phyloP scores from a whole-genome alignment of 2,329 filamentous ascomycete genomes.

The Sarocladium kiliense region DNA sequence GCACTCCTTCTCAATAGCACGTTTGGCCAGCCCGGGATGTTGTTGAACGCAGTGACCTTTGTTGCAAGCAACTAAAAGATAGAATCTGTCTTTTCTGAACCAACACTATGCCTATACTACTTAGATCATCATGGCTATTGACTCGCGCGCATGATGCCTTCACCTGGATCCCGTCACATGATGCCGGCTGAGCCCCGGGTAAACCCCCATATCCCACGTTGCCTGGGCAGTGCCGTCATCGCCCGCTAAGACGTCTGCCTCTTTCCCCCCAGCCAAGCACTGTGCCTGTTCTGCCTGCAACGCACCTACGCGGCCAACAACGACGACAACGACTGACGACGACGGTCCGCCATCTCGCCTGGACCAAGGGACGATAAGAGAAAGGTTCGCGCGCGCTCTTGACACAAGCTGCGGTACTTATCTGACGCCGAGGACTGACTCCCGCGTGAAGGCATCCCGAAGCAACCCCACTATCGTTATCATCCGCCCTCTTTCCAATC shows the following conservation, averaged over 20 bases:
- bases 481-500: not conserved
- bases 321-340: not conserved
- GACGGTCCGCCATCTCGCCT: not conserved
- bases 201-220: not conserved
- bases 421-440: not conserved
- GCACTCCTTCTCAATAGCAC: too few species aligned
- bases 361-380: not conserved
- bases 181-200: not conserved
- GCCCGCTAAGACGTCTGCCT: constrained; percentile 1
- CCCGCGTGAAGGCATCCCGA: not conserved
- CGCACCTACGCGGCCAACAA: not conserved
- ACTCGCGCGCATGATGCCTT: constrained; percentile 1
- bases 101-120: not conserved
- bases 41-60: too few species aligned
- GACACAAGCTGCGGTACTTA: not conserved
- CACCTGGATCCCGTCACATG: not conserved
- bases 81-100: too few species aligned
- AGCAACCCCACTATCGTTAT: constrained; percentile 6
- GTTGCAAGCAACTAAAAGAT: too few species aligned
- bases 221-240: constrained; percentile 9
- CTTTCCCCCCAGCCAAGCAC: not conserved
- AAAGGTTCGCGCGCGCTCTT: not conserved
- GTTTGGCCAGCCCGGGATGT: too few species aligned
- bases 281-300: not conserved
- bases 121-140: not conserved